Conservation (phyloP, 2,329 filamentous ascomycete species). For the Sclerotinia sclerotiorum region DNA sequence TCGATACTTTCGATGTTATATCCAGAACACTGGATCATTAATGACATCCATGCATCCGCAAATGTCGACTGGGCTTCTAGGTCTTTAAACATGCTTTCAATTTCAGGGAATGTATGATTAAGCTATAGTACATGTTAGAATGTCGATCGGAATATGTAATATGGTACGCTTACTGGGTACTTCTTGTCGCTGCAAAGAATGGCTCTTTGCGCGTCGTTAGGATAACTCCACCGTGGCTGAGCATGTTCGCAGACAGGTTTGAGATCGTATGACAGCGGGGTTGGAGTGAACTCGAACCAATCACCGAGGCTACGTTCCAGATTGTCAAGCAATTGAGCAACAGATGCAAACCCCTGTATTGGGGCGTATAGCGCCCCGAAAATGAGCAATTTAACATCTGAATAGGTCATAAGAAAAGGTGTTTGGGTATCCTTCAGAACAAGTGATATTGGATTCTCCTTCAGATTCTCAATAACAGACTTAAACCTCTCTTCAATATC, state of each 20-base stretch:
- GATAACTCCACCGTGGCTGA: slow-evolving; percentile 25
- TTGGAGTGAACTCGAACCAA: slow-evolving; percentile 37
- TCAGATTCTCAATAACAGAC: slow-evolving; percentile 45
- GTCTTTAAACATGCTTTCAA: slow-evolving; percentile 32
- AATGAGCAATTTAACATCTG: slow-evolving; percentile 35
- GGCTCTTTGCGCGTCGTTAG: slow-evolving; percentile 31
- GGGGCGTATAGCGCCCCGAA: slow-evolving; percentile 39
- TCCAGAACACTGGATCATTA: slow-evolving; percentile 35
- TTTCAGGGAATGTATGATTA: slow-evolving; percentile 35
- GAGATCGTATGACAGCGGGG: slow-evolving; percentile 17
- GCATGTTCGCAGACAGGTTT: slow-evolving; percentile 25
- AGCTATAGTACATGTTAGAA: slow-evolving; percentile 29
- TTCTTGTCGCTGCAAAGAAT: slow-evolving; percentile 39
- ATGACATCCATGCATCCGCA: slow-evolving; percentile 33
- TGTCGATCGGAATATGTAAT: neutral
- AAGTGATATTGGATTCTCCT: slow-evolving; percentile 37
- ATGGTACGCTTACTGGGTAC: slow-evolving; percentile 31
- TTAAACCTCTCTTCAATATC: slow-evolving; percentile 34
- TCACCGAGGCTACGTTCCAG: slow-evolving; percentile 44
- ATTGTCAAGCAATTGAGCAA: slow-evolving; percentile 33
- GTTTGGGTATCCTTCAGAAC: slow-evolving; percentile 27
- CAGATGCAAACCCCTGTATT: slow-evolving; percentile 29
- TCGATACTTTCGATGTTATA: slow-evolving; percentile 33
- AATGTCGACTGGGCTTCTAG: slow-evolving; percentile 31
- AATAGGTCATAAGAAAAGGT: slow-evolving; percentile 36